These are phyloP conservation scores for Crithidia bombi DNA, from an alignment of 208 protist genomes.

Conservation along the genomic window DNA sequence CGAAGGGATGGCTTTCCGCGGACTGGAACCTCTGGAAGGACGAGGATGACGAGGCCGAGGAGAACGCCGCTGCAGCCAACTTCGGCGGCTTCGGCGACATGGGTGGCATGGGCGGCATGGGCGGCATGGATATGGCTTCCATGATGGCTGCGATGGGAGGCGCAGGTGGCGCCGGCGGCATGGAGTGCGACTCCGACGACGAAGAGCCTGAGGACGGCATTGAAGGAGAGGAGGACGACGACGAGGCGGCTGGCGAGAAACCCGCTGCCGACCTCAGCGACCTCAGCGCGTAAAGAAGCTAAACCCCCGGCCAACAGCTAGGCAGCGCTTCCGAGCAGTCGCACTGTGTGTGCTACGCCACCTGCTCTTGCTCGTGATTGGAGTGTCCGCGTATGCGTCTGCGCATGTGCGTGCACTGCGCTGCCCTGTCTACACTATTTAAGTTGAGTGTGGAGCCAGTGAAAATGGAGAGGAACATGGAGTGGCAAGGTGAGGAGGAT, in stretches of 20 bases:
- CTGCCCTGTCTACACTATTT: too few species aligned
- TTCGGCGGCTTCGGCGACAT: slow-evolving; percentile 87
- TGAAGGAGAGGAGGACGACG: slow-evolving; percentile 40
- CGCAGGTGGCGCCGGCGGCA: slow-evolving; percentile 28
- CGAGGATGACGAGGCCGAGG: slow-evolving; percentile 86
- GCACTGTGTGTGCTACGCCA: too few species aligned
- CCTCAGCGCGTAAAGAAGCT: slow-evolving; percentile 44
- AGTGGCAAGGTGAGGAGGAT: too few species aligned
- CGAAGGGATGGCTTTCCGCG: slow-evolving; percentile 83
- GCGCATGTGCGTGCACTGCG: too few species aligned
- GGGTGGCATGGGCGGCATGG: slow-evolving; percentile 56
- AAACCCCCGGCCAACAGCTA: too few species aligned
- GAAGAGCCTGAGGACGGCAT: slow-evolving; percentile 43
- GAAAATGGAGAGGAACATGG: too few species aligned
- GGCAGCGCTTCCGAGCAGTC: too few species aligned
- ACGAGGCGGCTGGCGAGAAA: slow-evolving; percentile 34
- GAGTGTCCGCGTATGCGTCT: too few species aligned
- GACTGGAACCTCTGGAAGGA: slow-evolving; percentile 95
- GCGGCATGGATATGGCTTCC: slow-evolving; percentile 45
- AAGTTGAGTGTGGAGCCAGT: too few species aligned
- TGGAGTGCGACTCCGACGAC: slow-evolving; percentile 51
- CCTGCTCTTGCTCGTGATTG: too few species aligned
- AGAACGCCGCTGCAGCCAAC: slow-evolving; percentile 52
- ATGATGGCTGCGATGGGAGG: slow-evolving; percentile 66
- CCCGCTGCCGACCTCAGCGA: slow-evolving; percentile 65